A percentile compares a stretch with the other conserved stretches of the same genome.
phyloP scores from a whole-genome alignment of 306 rosid genomes.

The Begonia peltatifolia region DNA sequence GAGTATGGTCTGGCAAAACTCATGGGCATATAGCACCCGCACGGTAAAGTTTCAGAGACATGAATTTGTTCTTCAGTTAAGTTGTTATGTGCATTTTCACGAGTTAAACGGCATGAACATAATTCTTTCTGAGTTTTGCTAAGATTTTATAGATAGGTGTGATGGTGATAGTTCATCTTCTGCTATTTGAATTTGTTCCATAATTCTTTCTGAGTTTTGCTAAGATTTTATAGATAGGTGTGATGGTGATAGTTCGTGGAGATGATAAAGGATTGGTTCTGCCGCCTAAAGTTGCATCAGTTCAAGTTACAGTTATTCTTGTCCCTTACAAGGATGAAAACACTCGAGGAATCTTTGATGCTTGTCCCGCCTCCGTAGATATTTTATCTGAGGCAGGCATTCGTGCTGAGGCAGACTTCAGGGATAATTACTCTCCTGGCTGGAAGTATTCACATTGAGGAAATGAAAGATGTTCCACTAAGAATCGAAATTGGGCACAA shows the following conservation, averaged over 20 bases:
- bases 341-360: conserved; percentile 63
- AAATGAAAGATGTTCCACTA: conserved; percentile 94
- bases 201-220: no score
- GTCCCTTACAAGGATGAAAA: conserved; percentile 85
- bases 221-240: conserved; percentile 56
- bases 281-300: conserved; percentile 87
- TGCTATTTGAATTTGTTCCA: no score
- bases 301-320: conserved; percentile 77
- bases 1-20: conserved; percentile 88
- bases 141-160: conserved; percentile 63
- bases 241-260: conserved; percentile 96
- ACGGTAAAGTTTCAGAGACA: conserved; percentile 31
- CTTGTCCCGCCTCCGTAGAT: conserved; percentile 47
- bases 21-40: conserved; percentile 96
- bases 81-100: no score
- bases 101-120: no score
- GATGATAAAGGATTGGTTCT: conserved; percentile 89
- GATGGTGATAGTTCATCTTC: conserved; percentile 95
- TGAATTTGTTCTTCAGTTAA: conserved; percentile 2
- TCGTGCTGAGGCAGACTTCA: conserved; percentile 49
- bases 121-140: no score
- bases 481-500: conserved; percentile 95
- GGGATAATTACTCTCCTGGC: conserved; percentile 90
- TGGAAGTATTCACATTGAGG: conserved; percentile 98
- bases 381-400: conserved; percentile 51